Evolutionary conservation across 2,329 filamentous ascomycete genomes (phyloP).

Genomic region (Botrytis squamosa): DNA sequence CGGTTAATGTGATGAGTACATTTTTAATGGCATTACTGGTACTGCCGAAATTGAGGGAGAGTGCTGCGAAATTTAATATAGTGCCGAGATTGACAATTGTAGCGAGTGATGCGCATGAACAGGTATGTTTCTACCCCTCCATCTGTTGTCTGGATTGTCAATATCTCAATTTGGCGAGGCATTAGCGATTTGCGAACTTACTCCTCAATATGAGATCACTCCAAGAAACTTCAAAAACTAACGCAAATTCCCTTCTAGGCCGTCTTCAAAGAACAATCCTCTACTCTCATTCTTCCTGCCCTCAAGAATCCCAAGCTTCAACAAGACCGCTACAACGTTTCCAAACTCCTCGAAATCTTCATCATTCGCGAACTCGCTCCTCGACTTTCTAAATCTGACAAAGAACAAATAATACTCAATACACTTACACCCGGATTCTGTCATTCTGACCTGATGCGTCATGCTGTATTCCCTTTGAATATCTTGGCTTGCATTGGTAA

Average conservation of each 20-base stretch:
- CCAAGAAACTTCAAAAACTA: too few species aligned
- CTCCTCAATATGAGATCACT: neutral
- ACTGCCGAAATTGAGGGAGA: conserved; percentile 34
- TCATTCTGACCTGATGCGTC: conserved; percentile 38
- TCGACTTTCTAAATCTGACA: conserved; percentile 31
- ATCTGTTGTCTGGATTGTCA: neutral
- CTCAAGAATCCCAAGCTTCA: conserved; percentile 30
- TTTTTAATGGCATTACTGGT: conserved; percentile 38
- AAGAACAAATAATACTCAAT: conserved; percentile 39
- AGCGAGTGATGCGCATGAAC: conserved; percentile 34
- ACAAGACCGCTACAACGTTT: conserved; percentile 39
- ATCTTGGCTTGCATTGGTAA: conserved; percentile 32
- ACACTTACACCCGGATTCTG: conserved; percentile 41
- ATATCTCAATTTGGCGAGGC: neutral
- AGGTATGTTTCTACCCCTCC: conserved; percentile 23
- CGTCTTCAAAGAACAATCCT: conserved; percentile 32
- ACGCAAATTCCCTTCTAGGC: conserved; percentile 26
- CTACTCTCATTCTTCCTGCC: conserved; percentile 28
- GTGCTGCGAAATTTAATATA: conserved; percentile 28
- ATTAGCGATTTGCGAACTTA: neutral
- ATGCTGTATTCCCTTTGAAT: conserved; percentile 35
- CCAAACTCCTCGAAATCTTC: conserved; percentile 41
- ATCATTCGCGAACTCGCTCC: conserved; percentile 37
- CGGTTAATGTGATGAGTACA: conserved; percentile 39
- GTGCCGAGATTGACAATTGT: conserved; percentile 33